Base-by-base conservation (phyloP, 2,329 filamentous ascomycete species). In the Bipolaris victoriae region DNA sequence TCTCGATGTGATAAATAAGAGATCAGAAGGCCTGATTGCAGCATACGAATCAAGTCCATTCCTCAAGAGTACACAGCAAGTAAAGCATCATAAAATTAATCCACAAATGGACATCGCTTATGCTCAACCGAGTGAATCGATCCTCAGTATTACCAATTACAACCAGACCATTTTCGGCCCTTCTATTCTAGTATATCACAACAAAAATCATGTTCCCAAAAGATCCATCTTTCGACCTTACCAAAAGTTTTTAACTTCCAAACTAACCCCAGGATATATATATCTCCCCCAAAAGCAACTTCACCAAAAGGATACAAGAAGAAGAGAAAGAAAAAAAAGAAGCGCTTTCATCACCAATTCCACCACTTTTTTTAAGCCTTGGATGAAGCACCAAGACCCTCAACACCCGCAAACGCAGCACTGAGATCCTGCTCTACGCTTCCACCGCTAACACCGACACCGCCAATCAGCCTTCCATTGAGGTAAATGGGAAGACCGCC, bases 381-480 rank as follows among this genome's bases (percentile, higher is more conserved):
- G n/a, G 57, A 55, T 3, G 16, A 49, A 6, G 58, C 66, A 20
- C 66, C 64, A n/a, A 67, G 16, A 6, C 53, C 62, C 31, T 51
- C 16, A 7, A 68, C 53, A 0, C 54, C 67, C 1, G 66, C 67
- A 41, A 52, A 65, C 13, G 65, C 67, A 41, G 71, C 65, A 57
- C 64, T 49, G 3, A 70, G 54, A 60, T 73, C 71, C 49, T 72
- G 68, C 10, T 52, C 45, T 5, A 72, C 68, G 0, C 63, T 62
- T 1, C 70, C 71, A 15, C 71, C 71, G 52, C 68, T 71, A 9
- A 70, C 69, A 52, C 70, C 70, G 5, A 72, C 65, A 20, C 65
- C 66, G 2, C 70, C 69, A 53, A 73, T 68, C 49, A 73, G 52
- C 15, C 40, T 58, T 7, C 68, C 70, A 35, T 65, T 53, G 1